Base-by-base conservation (phyloP, 345 rosid genomes). In the Salix exigua region DNA sequence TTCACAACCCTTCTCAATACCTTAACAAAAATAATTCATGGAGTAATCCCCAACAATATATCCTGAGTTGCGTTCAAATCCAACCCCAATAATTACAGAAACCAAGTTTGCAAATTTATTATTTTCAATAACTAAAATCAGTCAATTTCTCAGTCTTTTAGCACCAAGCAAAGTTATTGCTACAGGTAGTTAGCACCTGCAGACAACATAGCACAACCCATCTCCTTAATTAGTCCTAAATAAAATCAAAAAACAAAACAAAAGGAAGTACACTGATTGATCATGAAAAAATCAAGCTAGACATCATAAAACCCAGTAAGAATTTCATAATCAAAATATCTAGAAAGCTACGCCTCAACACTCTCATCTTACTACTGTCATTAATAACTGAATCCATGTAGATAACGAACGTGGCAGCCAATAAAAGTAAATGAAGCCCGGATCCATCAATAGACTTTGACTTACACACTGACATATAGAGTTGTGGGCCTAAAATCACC, bases 1-100 rank as follows among this genome's bases (percentile, higher is more conserved):
- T 31, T 68, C 63, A 69, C 12, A 18, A 66, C 77, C 63, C 75
- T 71, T 79, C 74, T 72, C 62, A 75, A 62, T 55, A 77, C 75
- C 71, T 66, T 80, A 64, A 37, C 30, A 62, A 65, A 71, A 37
- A 71, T 35, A 37, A 72, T 7, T 70, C 28, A 65, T 7, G 42
- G n/a, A 48, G 65, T 35, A 77, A 79, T 23, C 7, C 64, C 7
- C n/a, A 3, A 7, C 66, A 50, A 9, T 25, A 16, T 7, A 14
- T 40, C 40, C 21, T n/a, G n/a, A 30, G 17, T 63, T 14, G 72
- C 71, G 46, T 17, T 61, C 62, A 46, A 66, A 73, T 53, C 61
- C 48, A 30, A 65, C 68, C 73, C 51, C 26, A 60, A n/a, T 12
- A 69, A 62, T 42, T 25, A 53, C 16, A 35, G 66, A 70, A 58